A percentile compares a stretch with the other conserved stretches of the same genome.
These are phyloP conservation scores for Gossypium gossypioides DNA, from an alignment of 441 rosid species.

Conservation along the genomic window DNA sequence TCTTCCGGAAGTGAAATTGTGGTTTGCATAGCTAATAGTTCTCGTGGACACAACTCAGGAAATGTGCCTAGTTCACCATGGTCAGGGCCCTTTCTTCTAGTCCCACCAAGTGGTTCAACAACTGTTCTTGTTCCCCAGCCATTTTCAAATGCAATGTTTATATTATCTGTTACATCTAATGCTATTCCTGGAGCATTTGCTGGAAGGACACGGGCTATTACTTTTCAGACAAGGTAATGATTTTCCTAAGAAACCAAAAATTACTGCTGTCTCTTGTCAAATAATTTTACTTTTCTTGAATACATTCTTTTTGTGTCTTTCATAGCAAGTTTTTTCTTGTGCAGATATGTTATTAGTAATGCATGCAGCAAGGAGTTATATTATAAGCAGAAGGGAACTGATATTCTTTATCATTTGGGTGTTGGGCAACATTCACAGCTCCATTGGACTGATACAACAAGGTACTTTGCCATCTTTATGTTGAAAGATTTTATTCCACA, in stretches of 20 bases:
- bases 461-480: slow-evolving; percentile 36
- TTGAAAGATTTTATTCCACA: background rate
- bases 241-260: slow-evolving; percentile 4
- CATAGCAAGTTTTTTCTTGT: slow-evolving; percentile 18
- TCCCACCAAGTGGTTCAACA: slow-evolving; percentile 76
- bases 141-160: slow-evolving; percentile 53
- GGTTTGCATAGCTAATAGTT: slow-evolving; percentile 50
- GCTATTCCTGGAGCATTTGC: slow-evolving; percentile 58
- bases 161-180: slow-evolving; percentile 69
- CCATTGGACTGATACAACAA: slow-evolving; percentile 72
- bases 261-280: background rate
- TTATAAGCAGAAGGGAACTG: slow-evolving; percentile 88
- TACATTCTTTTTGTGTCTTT: background rate
- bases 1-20: slow-evolving; percentile 42
- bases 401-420: slow-evolving; percentile 51
- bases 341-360: slow-evolving; percentile 84
- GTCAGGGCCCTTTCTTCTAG: slow-evolving; percentile 76
- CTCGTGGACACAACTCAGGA: slow-evolving; percentile 36
- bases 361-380: slow-evolving; percentile 77
- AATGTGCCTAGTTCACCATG: slow-evolving; percentile 39
- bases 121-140: slow-evolving; percentile 66
- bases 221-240: slow-evolving; percentile 84
- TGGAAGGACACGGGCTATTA: slow-evolving; percentile 70
- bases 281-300: background rate
- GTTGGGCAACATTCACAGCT: slow-evolving; percentile 78